Evolutionary conservation across 1,139 yeast species (phyloP).

Genomic region (Taphrina pruni): DNA sequence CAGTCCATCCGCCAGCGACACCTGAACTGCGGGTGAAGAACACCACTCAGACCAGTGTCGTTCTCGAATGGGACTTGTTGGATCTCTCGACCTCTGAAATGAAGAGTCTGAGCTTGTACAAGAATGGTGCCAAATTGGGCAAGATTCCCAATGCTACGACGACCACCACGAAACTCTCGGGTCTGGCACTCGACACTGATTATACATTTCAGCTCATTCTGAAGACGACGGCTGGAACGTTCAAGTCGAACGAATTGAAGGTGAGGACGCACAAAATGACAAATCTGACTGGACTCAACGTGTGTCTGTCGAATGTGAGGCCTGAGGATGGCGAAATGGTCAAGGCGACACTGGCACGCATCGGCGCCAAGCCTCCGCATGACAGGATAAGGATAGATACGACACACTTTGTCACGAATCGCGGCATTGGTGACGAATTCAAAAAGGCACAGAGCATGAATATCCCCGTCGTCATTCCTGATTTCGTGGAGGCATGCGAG

Average conservation of each 20-base stretch:
- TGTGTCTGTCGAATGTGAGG: slow-evolving; percentile 81
- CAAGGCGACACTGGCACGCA: slow-evolving; percentile 64
- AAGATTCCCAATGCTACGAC: slow-evolving; percentile 85
- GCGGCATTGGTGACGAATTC: slow-evolving; percentile 67
- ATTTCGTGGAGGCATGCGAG: slow-evolving; percentile 95
- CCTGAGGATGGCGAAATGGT: slow-evolving; percentile 70
- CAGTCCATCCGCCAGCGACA: slow-evolving; percentile 69
- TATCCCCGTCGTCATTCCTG: slow-evolving; percentile 94
- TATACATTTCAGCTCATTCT: slow-evolving; percentile 80
- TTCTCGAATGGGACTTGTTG: slow-evolving; percentile 88
- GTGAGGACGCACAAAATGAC: slow-evolving; percentile 95
- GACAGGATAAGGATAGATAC: slow-evolving; percentile 81
- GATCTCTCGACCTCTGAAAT: slow-evolving; percentile 83
- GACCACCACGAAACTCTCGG: slow-evolving; percentile 85
- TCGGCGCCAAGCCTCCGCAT: slow-evolving; percentile 87
- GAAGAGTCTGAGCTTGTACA: slow-evolving; percentile 76
- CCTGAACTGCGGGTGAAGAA: slow-evolving; percentile 78
- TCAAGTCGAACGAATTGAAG: slow-evolving; percentile 67
- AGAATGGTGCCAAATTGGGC: slow-evolving; percentile 80
- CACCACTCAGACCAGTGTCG: slow-evolving; percentile 92
- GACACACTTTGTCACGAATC: slow-evolving; percentile 88
- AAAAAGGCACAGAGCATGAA: slow-evolving; percentile 82
- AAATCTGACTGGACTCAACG: slow-evolving; percentile 88
- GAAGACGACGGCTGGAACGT: slow-evolving; percentile 88
- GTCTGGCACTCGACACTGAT: slow-evolving; percentile 82